Evolutionary conservation across 2,329 filamentous ascomycete genomes (phyloP).

Genomic region (Phaeosphaeria sp.): DNA sequence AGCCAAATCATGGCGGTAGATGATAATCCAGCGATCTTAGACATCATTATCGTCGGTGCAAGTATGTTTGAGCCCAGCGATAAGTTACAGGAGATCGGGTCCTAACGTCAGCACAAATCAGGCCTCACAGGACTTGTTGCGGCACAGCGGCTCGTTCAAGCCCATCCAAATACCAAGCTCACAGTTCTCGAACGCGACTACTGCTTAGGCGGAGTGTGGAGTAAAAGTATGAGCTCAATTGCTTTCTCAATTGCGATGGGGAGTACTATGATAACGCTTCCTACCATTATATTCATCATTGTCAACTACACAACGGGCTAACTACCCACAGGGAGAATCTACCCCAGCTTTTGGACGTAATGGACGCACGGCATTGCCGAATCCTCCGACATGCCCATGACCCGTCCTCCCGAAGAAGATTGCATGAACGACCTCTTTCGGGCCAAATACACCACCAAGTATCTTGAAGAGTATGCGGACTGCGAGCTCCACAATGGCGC

Average conservation of each 20-base stretch:
- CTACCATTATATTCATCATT: too few species aligned
- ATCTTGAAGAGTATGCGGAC: conserved; percentile 22
- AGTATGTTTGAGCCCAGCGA: not conserved
- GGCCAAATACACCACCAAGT: conserved; percentile 22
- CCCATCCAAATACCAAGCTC: conserved; percentile 13
- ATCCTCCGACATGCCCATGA: conserved; percentile 22
- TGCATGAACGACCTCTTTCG: conserved; percentile 14
- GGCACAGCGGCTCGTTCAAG: conserved; percentile 18
- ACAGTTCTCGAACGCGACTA: conserved; percentile 17
- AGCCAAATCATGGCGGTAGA: not conserved
- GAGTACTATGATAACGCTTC: too few species aligned
- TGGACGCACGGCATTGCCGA: conserved; percentile 24
- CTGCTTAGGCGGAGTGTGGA: conserved; percentile 22
- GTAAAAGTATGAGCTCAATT: conserved; percentile 1
- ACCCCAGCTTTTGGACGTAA: conserved; percentile 21
- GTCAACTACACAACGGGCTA: not conserved
- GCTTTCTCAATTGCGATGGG: too few species aligned
- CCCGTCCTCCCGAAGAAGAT: conserved; percentile 19
- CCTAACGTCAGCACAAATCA: not conserved
- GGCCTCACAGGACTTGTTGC: conserved; percentile 20
- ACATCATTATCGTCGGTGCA: conserved; percentile 10
- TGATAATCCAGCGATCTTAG: not conserved
- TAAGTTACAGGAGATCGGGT: not conserved
- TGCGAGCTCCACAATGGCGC: not conserved
- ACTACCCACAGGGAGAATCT: conserved; percentile 1